Evolutionary conservation across 2,329 filamentous ascomycete species (phyloP).

Genomic region (Colletotrichum graminicola): DNA sequence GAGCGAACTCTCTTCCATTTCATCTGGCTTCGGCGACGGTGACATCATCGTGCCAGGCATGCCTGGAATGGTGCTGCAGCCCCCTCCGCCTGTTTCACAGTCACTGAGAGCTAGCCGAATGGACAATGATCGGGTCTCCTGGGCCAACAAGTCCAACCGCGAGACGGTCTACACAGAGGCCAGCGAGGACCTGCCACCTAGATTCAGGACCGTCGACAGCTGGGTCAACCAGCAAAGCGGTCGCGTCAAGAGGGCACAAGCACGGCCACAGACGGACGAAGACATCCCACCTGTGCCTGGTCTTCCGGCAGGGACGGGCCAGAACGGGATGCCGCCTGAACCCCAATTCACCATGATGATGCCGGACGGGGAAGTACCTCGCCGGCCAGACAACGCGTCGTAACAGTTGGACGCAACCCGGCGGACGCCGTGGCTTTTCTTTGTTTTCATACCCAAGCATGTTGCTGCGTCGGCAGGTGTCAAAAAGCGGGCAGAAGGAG

Average conservation of each 20-base stretch:
- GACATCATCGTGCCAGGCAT: conserved; percentile 63
- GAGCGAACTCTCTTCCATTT: conserved; percentile 70
- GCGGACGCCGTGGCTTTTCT: conserved; percentile 33
- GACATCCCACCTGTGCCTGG: conserved; percentile 57
- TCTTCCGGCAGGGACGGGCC: conserved; percentile 49
- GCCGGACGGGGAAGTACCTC: conserved; percentile 61
- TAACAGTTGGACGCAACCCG: conserved; percentile 22
- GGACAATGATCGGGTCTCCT: conserved; percentile 51
- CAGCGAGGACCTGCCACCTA: conserved; percentile 66
- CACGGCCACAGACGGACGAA: conserved; percentile 50
- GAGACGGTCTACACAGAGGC: conserved; percentile 66
- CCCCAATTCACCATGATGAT: conserved; percentile 64
- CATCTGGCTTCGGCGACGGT: conserved; percentile 74
- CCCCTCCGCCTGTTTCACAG: conserved; percentile 38
- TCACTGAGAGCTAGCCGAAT: conserved; percentile 32
- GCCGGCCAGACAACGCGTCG: conserved; percentile 52
- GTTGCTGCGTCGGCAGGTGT: conserved; percentile 18
- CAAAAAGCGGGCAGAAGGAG: conserved; percentile 8
- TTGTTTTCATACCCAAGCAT: conserved; percentile 41
- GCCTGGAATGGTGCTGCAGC: conserved; percentile 30
- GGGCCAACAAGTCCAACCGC: conserved; percentile 53
- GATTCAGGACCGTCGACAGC: conserved; percentile 69
- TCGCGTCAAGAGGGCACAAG: conserved; percentile 62
- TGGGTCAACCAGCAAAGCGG: conserved; percentile 76
- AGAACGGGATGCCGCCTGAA: conserved; percentile 57